Conservation (phyloP, 176 grass and related monocot species). For the Secale cereale region DNA sequence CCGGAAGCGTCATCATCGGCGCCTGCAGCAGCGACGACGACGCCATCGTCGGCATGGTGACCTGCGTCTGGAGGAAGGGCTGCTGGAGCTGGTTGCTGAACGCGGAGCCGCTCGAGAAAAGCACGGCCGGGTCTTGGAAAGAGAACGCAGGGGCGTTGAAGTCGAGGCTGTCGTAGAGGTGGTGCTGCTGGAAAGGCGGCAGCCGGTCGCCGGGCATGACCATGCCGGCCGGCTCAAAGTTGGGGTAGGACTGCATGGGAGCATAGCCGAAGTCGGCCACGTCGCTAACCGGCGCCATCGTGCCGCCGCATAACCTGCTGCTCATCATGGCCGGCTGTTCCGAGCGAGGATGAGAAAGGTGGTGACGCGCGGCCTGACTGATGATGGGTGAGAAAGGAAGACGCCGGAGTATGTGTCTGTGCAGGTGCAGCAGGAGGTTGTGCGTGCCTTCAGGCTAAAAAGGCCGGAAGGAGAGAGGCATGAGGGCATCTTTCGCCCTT, state of each 20-base stretch:
- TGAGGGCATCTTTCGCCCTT: too few relatives aligned
- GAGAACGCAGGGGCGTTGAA: slow-evolving; percentile 24
- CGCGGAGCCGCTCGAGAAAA: slow-evolving; percentile 12
- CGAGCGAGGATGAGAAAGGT: background rate
- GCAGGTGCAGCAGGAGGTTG: background rate
- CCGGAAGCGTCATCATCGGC: slow-evolving; percentile 8
- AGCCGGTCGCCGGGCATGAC: slow-evolving; percentile 14
- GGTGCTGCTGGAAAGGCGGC: slow-evolving; percentile 24
- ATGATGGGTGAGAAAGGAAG: background rate
- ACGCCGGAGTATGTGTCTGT: background rate
- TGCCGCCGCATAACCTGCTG: slow-evolving; percentile 32
- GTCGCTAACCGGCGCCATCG: slow-evolving; percentile 12
- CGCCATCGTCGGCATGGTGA: slow-evolving; percentile 32
- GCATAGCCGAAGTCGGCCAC: slow-evolving; percentile 31
- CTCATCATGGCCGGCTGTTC: slow-evolving; percentile 33
- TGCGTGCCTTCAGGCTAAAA: background rate
- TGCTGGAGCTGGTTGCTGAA: background rate
- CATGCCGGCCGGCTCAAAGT: slow-evolving; percentile 25
- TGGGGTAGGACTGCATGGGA: slow-evolving; percentile 30
- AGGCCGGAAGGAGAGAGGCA: background rate
- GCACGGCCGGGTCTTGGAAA: slow-evolving; percentile 31
- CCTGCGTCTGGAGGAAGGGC: slow-evolving; percentile 12
- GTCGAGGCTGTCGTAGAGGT: slow-evolving; percentile 33
- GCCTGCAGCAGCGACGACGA: slow-evolving; percentile 11
- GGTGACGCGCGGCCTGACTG: background rate